Percentiles rank a stretch among this genome's conserved stretches.
Evolutionary conservation across 1,139 yeast species (phyloP).

Genomic region (Nematodospora anomalae): DNA sequence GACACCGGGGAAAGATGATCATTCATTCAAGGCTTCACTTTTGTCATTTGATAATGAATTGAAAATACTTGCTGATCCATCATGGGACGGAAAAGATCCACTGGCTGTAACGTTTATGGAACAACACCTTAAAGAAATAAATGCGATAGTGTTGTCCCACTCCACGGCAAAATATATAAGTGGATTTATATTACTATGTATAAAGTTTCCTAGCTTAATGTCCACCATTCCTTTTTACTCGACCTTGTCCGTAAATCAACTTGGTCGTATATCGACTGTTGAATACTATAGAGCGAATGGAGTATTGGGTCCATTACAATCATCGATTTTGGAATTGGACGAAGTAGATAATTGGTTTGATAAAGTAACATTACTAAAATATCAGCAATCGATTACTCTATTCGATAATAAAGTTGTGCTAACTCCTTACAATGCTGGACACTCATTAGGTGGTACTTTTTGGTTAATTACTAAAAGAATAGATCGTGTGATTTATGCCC

Average conservation of each 20-base stretch:
- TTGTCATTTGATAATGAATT: conserved; percentile 48
- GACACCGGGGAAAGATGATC: conserved; percentile 31
- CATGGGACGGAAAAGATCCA: conserved; percentile 59
- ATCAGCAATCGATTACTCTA: conserved; percentile 70
- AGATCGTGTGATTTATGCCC: conserved; percentile 83
- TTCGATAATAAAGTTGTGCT: conserved; percentile 61
- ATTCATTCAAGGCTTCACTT: conserved; percentile 42
- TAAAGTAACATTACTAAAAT: conserved; percentile 65
- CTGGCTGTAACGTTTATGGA: conserved; percentile 45
- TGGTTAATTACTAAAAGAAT: conserved; percentile 78
- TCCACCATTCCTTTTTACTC: conserved; percentile 76
- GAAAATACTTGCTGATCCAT: conserved; percentile 66
- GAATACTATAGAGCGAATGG: conserved; percentile 78
- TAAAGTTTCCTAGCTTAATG: conserved; percentile 59
- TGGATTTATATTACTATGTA: conserved; percentile 70
- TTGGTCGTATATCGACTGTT: conserved; percentile 83
- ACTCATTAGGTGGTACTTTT: conserved; percentile 85
- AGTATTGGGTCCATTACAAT: conserved; percentile 67
- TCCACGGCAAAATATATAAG: conserved; percentile 81
- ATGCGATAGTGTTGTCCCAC: conserved; percentile 77
- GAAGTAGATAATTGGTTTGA: conserved; percentile 85
- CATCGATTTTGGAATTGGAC: conserved; percentile 61
- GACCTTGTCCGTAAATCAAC: conserved; percentile 81
- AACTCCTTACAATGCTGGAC: conserved; percentile 91
- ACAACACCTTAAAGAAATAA: conserved; percentile 50